Evolutionary conservation across 331 rosid species (phyloP), one percentile per base, ranked within the genome.

Genomic region (Rhamnella rubrinervis): DNA sequence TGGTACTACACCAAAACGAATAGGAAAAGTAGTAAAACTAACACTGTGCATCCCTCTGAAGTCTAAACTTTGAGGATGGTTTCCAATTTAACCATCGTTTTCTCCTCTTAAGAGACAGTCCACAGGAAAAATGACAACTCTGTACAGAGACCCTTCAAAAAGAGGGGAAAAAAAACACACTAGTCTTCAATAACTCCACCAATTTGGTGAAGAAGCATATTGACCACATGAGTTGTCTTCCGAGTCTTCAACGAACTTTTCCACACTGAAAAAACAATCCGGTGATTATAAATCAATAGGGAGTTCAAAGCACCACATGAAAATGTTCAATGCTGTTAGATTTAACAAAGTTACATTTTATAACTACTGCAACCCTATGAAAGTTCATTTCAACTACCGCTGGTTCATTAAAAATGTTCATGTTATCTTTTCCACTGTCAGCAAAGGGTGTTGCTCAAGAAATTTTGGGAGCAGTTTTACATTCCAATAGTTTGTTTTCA

Each of bases 21-120:
- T 5, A n/a, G 19, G 25, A 0, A 20, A 61, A 58, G 28, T 20
- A 61, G 53, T 8, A n/a, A 68, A 78, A 59, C 31, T 58, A 50
- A 31, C 37, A 55, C 7, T 49, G 8, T 5, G 47, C 66, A 56
- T n/a, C 25, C 68, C 57, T 73, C 60, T 28, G 21, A 40, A 56
- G 51, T 73, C 31, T 26, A 26, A 26, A 26, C 31, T 26, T 26
- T 58, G 20, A 52, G 17, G 65, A 61, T 18, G 46, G 25, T 55
- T 71, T 66, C 68, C 40, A 18, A 55, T 71, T 39, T 25, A 21
- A 31, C 49, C 72, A 57, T 23, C 57, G 8, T 39, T 74, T 51
- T 25, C n/a, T 49, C 55, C 55, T 18, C 15, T 49, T 71, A 62
- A 11, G 71, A 41, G 35, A 16, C 52, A 50, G 40, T 68, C 55